A percentile compares a stretch with the other conserved stretches of the same genome.
phyloP scores from a whole-genome alignment of 345 rosid genomes.

The Corymbia maculata region DNA sequence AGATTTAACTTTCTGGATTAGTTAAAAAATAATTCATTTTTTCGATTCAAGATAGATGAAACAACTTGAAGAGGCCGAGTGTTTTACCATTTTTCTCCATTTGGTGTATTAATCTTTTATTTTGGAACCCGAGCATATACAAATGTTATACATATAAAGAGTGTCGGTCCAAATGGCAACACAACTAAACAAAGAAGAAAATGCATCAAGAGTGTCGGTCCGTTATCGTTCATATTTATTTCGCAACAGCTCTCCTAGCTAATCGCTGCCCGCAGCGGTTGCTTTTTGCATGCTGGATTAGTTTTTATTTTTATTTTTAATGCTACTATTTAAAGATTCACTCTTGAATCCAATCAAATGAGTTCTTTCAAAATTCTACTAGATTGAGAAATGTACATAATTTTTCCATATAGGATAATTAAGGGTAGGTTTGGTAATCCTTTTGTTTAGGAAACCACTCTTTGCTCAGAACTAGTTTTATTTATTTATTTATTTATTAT shows the following conservation, averaged over 20 bases:
- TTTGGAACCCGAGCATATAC: not conserved
- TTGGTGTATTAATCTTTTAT: not conserved
- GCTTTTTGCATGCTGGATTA: not conserved
- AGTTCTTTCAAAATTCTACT: not conserved
- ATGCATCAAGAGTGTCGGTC: not conserved
- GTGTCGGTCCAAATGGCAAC: not conserved
- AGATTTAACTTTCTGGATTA: not conserved
- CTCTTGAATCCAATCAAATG: not conserved
- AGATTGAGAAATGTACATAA: not conserved
- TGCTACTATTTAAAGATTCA: not conserved
- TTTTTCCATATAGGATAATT: not conserved
- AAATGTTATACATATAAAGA: not conserved
- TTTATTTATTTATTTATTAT: too few relatives aligned
- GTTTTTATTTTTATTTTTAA: not conserved
- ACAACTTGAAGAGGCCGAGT: not conserved
- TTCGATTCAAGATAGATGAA: not conserved
- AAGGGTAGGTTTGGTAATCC: not conserved
- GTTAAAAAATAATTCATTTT: not conserved
- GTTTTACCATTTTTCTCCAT: not conserved
- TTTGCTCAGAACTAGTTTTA: too few relatives aligned
- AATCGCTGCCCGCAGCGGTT: not conserved
- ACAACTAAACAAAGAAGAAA: not conserved
- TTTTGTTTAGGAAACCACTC: too few relatives aligned
- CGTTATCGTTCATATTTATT: not conserved
- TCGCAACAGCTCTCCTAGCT: not conserved